Conservation (phyloP, 768 basidiomycete genomes). For the Boletus subparvulus region DNA sequence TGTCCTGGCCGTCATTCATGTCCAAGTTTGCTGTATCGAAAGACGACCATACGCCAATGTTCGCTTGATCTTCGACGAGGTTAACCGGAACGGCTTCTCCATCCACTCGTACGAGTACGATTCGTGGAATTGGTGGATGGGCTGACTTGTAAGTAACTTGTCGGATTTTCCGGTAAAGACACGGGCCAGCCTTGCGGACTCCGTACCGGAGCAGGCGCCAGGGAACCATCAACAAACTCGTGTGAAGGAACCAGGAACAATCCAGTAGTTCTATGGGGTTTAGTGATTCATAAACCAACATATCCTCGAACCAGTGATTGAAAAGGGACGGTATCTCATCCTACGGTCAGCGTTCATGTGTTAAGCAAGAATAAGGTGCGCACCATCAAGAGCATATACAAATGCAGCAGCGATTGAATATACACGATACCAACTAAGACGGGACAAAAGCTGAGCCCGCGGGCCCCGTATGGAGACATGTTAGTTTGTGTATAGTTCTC, state of each 20-base stretch:
- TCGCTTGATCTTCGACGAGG: neutral
- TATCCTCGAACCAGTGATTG: conserved; percentile 23
- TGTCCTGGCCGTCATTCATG: neutral
- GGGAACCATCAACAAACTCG: conserved; percentile 5
- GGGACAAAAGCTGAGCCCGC: conserved; percentile 24
- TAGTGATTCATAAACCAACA: conserved; percentile 11
- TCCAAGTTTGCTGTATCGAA: neutral
- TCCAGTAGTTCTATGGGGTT: neutral
- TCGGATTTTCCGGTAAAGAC: neutral
- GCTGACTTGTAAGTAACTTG: neutral
- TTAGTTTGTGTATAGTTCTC: neutral
- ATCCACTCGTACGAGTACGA: conserved; percentile 15
- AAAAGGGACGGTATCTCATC: conserved; percentile 19
- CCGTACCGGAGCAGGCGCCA: conserved; percentile 5
- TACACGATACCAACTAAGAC: conserved; percentile 13
- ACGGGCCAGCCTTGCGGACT: neutral
- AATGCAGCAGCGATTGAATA: conserved; percentile 14
- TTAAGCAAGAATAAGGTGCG: neutral
- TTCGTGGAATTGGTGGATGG: conserved; percentile 9
- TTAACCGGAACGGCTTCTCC: conserved; percentile 12
- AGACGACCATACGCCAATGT: neutral
- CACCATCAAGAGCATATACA: conserved; percentile 28
- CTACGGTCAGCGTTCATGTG: neutral
- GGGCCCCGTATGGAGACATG: conserved; percentile 4
- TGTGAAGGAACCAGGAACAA: neutral